Evolutionary conservation across 108 stramenopile genomes (phyloP).

Genomic region (Cyclotella baltica): DNA sequence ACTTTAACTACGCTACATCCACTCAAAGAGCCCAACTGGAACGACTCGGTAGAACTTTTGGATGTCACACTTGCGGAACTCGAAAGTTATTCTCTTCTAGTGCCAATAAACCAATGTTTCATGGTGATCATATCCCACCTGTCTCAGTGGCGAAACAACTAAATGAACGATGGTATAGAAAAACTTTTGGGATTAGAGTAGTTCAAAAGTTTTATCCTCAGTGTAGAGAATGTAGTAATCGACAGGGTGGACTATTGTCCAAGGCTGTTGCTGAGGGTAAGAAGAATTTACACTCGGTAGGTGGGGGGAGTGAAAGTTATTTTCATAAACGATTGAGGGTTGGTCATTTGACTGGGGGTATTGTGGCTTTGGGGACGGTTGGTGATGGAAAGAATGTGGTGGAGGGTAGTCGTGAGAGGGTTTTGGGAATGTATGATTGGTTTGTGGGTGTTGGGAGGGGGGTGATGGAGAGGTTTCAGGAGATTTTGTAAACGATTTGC

Average conservation of each 20-base stretch:
- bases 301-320: conserved; percentile 69
- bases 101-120: conserved; percentile 51
- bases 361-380: conserved; percentile 55
- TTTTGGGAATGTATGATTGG: conserved; percentile 29
- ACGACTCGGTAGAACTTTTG: conserved; percentile 64
- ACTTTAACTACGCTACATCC: conserved; percentile 75
- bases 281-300: conserved; percentile 61
- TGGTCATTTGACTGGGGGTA: conserved; percentile 80
- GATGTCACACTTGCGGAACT: conserved; percentile 91
- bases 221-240: conserved; percentile 74
- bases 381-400: conserved; percentile 22
- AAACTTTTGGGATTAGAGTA: conserved; percentile 49
- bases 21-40: conserved; percentile 63
- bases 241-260: conserved; percentile 75
- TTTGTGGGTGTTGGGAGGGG: conserved; percentile 13
- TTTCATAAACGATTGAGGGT: conserved; percentile 66
- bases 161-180: conserved; percentile 66
- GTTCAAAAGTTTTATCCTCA: conserved; percentile 87
- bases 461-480: neutral
- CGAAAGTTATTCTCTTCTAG: conserved; percentile 50
- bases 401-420: conserved; percentile 34
- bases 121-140: conserved; percentile 93
- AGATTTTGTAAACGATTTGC: too few species aligned
- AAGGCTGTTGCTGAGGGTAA: conserved; percentile 55
- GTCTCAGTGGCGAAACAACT: conserved; percentile 73